Base-by-base conservation (phyloP, 352 stramenopile species). In the Plasmopara viticola region DNA sequence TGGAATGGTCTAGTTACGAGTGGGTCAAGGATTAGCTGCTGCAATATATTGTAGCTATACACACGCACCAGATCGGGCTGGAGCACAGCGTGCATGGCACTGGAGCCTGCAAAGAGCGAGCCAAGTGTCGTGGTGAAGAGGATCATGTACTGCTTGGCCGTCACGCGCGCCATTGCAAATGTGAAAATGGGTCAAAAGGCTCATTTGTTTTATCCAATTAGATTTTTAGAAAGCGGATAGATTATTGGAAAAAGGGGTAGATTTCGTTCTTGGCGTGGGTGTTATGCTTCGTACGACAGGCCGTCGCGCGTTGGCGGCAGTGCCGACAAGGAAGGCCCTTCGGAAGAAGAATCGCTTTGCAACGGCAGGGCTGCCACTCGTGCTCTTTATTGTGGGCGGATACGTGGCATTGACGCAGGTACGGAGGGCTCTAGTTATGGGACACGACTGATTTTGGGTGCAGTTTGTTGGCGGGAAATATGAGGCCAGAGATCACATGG, bases 391-490 rank as follows among this genome's bases (percentile, higher is more conserved):
- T 17, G 77, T 89, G 14, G 84, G 84, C 33, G 84, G 84, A 7
- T 94, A 86, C 44, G 48, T 79, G 40, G 78, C 66, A 4, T 62
- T 94, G 47, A 88, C 76, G 29, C 81, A 92, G 78, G 81, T 88
- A 3, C 54, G 9, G 41, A 12, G 20, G 1, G 20, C 20, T 25
- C 20, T 25, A 25, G 3, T 25, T 25, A 3, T 25, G 20, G 20
- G 20, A 1, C 3, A 25, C 20, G 1, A 25, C 3, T 25, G 20
- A 25, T 25, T 25, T 3, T 25, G 20, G 20, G 20, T 44, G 15
- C 43, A 92, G 78, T 94, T 94, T 58, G 75, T 91, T 8, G 74
- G 72, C 15, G 84, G 84, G 34, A 94, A 92, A 47, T 91, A 78
- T 49, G 84, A 94, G 54, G 77, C 78, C 15, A 70, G 78, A 57